Conservation (phyloP, 2,329 filamentous ascomycete genomes). For the Colletotrichum lentis region DNA sequence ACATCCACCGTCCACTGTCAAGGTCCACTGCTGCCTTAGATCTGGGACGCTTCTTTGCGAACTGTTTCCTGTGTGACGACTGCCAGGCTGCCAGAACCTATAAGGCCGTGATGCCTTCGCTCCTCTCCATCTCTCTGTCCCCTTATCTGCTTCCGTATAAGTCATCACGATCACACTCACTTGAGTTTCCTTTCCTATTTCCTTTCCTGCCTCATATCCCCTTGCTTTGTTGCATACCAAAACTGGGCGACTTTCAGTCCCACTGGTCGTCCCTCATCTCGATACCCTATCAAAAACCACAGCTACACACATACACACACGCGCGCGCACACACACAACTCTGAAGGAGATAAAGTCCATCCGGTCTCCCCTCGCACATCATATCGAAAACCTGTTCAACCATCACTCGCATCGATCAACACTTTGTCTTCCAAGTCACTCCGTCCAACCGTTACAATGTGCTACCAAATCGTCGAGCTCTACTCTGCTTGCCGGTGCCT, state of each 20-base stretch:
- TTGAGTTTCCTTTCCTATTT: constrained; percentile 40
- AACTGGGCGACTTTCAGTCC: constrained; percentile 29
- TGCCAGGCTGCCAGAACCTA: constrained; percentile 55
- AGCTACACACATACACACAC: background rate
- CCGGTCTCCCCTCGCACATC: constrained; percentile 12
- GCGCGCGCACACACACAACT: constrained; percentile 2
- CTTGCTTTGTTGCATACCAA: constrained; percentile 33
- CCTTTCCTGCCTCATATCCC: constrained; percentile 42
- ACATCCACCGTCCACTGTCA: constrained; percentile 33
- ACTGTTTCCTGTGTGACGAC: constrained; percentile 44
- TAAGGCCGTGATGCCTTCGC: constrained; percentile 64
- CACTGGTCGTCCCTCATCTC: constrained; percentile 16
- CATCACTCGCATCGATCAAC: background rate
- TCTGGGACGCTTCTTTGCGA: constrained; percentile 40
- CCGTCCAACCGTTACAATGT: constrained; percentile 41
- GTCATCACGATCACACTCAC: constrained; percentile 39
- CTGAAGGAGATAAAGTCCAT: constrained; percentile 33
- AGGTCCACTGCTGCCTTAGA: constrained; percentile 38
- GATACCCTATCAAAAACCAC: constrained; percentile 31
- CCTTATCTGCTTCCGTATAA: constrained; percentile 26
- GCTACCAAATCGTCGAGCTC: constrained; percentile 1
- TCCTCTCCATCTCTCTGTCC: constrained; percentile 42
- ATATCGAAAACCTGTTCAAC: background rate
- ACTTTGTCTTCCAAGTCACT: background rate
- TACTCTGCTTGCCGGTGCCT: constrained; percentile 9